Percentiles rank a stretch among this genome's conserved stretches.
Evolutionary conservation across 2,329 filamentous ascomycete species (phyloP).

Genomic region (Hirsutella rhossiliensis): DNA sequence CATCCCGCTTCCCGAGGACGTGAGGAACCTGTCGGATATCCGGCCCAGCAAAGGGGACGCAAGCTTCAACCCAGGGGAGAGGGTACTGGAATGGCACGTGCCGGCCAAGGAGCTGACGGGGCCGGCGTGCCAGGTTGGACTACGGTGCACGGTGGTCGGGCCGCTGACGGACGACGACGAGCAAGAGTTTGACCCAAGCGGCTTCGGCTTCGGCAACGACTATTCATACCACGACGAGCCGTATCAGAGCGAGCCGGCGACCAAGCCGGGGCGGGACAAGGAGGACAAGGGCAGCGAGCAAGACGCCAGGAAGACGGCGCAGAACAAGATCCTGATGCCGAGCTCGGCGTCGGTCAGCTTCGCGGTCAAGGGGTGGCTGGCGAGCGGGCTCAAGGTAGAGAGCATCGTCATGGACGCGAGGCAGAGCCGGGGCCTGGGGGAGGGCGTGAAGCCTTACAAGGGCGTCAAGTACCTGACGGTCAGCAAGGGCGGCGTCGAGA

Average conservation of each 20-base stretch:
- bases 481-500: slow-evolving; percentile 52
- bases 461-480: slow-evolving; percentile 93
- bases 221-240: slow-evolving; percentile 44
- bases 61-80: slow-evolving; percentile 62
- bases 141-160: slow-evolving; percentile 73
- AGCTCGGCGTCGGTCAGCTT: slow-evolving; percentile 65
- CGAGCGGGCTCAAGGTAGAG: slow-evolving; percentile 56
- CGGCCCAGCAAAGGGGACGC: slow-evolving; percentile 74
- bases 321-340: slow-evolving; percentile 70
- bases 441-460: slow-evolving; percentile 89
- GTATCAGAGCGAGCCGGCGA: slow-evolving; percentile 35
- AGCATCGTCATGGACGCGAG: slow-evolving; percentile 59
- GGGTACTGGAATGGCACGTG: slow-evolving; percentile 71
- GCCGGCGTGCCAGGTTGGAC: slow-evolving; percentile 54
- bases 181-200: slow-evolving; percentile 34
- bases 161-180: slow-evolving; percentile 36
- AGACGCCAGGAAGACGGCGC: slow-evolving; percentile 46
- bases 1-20: slow-evolving; percentile 65
- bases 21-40: slow-evolving; percentile 75
- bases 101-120: slow-evolving; percentile 62
- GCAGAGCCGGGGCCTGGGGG: slow-evolving; percentile 74
- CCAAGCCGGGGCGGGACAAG: slow-evolving; percentile 20
- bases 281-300: slow-evolving; percentile 25
- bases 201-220: slow-evolving; percentile 38
- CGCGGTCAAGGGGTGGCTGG: slow-evolving; percentile 55